Conservation (phyloP, 2,329 filamentous ascomycete genomes). For the Calonectria ilicicola region DNA sequence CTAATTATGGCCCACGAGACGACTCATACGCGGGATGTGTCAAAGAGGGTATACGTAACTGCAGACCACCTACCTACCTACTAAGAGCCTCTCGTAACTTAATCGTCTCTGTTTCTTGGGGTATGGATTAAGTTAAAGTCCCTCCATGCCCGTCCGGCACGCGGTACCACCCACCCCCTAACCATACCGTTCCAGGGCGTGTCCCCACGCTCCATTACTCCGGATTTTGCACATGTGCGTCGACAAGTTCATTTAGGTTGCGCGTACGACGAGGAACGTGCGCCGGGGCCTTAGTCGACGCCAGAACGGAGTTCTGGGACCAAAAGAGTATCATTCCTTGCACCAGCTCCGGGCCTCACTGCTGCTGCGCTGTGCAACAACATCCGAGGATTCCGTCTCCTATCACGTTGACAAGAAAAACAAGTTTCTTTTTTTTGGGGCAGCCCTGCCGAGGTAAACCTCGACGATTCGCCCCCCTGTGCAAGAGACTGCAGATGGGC, state of each 20-base stretch:
- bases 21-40: conserved; percentile 1
- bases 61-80: too few species aligned
- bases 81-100: neutral
- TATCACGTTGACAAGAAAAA: neutral
- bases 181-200: neutral
- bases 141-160: conserved; percentile 13
- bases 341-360: neutral
- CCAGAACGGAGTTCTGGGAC: neutral
- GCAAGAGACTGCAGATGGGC: conserved; percentile 3
- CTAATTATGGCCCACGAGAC: conserved; percentile 1
- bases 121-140: conserved; percentile 12
- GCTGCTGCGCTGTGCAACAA: neutral
- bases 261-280: conserved; percentile 5
- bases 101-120: neutral
- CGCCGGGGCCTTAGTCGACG: neutral
- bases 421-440: neutral
- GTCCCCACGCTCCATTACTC: conserved; percentile 8
- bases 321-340: neutral
- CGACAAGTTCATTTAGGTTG: neutral
- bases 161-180: conserved; percentile 7
- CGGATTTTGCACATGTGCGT: conserved; percentile 13
- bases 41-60: neutral
- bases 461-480: neutral
- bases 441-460: neutral
- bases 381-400: conserved; percentile 5